Percentiles rank a stretch among this genome's conserved stretches.
These are phyloP conservation scores for Diaporthe velutina DNA, from an alignment of 2,329 filamentous ascomycete species.

Conservation along the genomic window DNA sequence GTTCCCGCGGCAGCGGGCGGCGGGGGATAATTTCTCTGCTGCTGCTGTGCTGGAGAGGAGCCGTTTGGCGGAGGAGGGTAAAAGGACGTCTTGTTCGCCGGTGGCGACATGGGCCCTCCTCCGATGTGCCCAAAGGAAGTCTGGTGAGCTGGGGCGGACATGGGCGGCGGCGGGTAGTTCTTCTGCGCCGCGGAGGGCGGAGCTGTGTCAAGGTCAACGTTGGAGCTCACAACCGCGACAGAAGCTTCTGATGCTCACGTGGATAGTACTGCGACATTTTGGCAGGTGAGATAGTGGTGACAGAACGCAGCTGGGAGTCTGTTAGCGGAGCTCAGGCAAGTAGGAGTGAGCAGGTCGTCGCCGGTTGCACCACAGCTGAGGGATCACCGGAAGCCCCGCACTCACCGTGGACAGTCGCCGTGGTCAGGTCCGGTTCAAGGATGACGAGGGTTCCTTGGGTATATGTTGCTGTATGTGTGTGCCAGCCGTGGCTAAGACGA, in stretches of 20 bases:
- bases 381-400: constrained; percentile 37
- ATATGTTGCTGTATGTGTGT: neutral
- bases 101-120: constrained; percentile 50
- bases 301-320: neutral
- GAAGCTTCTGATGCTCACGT: constrained; percentile 40
- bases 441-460: neutral
- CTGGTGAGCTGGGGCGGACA: constrained; percentile 52
- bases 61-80: constrained; percentile 49
- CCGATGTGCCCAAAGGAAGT: constrained; percentile 48
- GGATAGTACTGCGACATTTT: constrained; percentile 45
- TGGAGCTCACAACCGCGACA: neutral
- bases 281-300: neutral
- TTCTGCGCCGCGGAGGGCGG: constrained; percentile 44
- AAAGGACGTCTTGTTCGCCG: constrained; percentile 52
- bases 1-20: constrained; percentile 48
- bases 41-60: constrained; percentile 44
- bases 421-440: neutral
- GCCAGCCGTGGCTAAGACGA: neutral
- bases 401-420: constrained; percentile 33
- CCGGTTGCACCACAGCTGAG: constrained; percentile 33
- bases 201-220: constrained; percentile 41
- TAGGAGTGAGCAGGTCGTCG: constrained; percentile 21
- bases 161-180: constrained; percentile 53
- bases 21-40: constrained; percentile 53
- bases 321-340: constrained; percentile 3